Conservation (phyloP, 352 stramenopile species). For the Elongisporangium anandrum region DNA sequence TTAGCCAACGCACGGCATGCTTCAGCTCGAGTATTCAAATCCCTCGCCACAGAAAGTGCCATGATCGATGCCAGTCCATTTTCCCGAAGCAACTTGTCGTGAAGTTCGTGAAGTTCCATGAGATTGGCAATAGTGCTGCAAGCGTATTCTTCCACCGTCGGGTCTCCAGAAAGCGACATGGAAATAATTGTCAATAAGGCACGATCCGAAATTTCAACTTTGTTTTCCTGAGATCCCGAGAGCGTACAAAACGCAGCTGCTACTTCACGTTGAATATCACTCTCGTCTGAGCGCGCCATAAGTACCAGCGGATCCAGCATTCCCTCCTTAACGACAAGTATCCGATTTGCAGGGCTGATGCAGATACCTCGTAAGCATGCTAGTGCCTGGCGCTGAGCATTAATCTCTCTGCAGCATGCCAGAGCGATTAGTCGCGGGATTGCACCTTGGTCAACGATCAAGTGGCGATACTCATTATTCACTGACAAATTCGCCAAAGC, state of each 20-base stretch:
- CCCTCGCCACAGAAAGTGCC: constrained; percentile 84
- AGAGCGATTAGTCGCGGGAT: constrained; percentile 93
- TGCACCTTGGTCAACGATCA: constrained; percentile 92
- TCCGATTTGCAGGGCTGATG: constrained; percentile 88
- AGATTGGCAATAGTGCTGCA: constrained; percentile 95
- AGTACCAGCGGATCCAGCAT: constrained; percentile 95
- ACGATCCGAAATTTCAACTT: constrained; percentile 93
- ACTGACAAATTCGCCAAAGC: constrained; percentile 93
- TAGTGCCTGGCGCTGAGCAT: constrained; percentile 91
- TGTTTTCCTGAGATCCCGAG: constrained; percentile 94
- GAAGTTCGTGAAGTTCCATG: constrained; percentile 92
- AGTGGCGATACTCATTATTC: constrained; percentile 89
- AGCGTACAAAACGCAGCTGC: constrained; percentile 92
- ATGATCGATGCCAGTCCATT: constrained; percentile 91
- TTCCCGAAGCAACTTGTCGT: constrained; percentile 93
- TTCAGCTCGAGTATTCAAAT: constrained; percentile 90
- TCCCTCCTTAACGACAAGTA: constrained; percentile 89
- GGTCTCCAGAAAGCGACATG: constrained; percentile 91
- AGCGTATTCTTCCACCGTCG: constrained; percentile 88
- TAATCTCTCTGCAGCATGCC: constrained; percentile 92
- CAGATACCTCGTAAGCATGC: constrained; percentile 91
- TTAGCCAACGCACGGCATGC: constrained; percentile 93
- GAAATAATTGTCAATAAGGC: constrained; percentile 94
- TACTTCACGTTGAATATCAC: constrained; percentile 91
- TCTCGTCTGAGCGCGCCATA: constrained; percentile 91